Evolutionary conservation across 2,329 filamentous ascomycete species (phyloP), one percentile per base, ranked within the genome.

Genomic region (Myriosclerotinia scirpicola): DNA sequence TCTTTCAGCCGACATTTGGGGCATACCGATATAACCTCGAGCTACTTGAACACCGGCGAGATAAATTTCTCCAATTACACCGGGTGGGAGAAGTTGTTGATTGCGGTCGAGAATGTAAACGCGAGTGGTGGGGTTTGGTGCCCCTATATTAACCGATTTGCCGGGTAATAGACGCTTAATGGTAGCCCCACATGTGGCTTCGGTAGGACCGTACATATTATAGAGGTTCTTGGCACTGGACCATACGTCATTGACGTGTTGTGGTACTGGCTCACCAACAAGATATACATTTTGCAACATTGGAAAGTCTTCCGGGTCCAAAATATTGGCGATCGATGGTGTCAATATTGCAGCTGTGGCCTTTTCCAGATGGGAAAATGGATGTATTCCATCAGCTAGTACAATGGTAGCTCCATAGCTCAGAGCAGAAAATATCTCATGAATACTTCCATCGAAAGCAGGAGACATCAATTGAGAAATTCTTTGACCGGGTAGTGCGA

Each of bases 181-280:
- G 0, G 77, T 79, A 0, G 77, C 76, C 7, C 77, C 78, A 60
- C 76, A 77, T 0, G 78, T 81, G 42, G 34, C 44, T 54, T 67
- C 80, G 0, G 78, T 80, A 6, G 81, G 81, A 0, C 80, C 80
- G 64, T 81, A 82, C 75, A 78, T 77, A 68, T 82, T 82, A 71
- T 76, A 80, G 0, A 80, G 34, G 1, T 36, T 48, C 36, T 67
- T 73, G n/a, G 55, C 56, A 7, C 50, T 26, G 2, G 75, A 68
- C 80, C 80, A 81, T 0, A 8, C 60, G 58, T 80, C 76, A 40
- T 64, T 70, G 2, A 78, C 67, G 5, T 55, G 50, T 68, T 79
- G 77, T 1, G 77, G 72, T 5, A 81, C 76, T 0, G 74, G 65
- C 68, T 81, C 79, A 0, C 79, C 78, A 1, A 76, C 79, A 4